A percentile compares a stretch with the other conserved stretches of the same genome.
phyloP scores from a whole-genome alignment of 768 basidiomycete species.

The Leccinum olivaceopallidum region DNA sequence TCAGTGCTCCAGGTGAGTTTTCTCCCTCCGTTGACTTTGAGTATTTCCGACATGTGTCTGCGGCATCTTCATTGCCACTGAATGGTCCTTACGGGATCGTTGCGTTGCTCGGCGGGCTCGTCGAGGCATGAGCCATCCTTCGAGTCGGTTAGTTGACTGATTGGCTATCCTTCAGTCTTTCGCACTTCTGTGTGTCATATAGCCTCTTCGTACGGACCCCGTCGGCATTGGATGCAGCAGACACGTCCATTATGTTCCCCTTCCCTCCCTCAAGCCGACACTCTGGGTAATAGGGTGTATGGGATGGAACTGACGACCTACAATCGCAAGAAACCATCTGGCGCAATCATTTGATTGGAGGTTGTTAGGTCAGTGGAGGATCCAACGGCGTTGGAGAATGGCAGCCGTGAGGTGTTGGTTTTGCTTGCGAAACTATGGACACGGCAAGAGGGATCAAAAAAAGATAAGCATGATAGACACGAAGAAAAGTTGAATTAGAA shows the following conservation, averaged over 20 bases:
- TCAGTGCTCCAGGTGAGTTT: too few relatives aligned
- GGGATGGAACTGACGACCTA: constrained; percentile 13
- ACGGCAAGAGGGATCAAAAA: constrained; percentile 12
- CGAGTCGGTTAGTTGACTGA: too few relatives aligned
- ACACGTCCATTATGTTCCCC: not conserved
- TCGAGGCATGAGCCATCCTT: too few relatives aligned
- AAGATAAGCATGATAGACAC: constrained; percentile 6
- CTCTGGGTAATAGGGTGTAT: not conserved
- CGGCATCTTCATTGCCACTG: too few relatives aligned
- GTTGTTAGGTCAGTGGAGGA: constrained; percentile 35
- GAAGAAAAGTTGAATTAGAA: constrained; percentile 15
- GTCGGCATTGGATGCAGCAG: not conserved
- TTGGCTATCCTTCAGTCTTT: too few relatives aligned
- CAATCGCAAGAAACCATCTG: constrained; percentile 51
- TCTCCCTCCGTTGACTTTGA: too few relatives aligned
- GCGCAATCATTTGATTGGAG: constrained; percentile 41
- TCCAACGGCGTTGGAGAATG: constrained; percentile 14
- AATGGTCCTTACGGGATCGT: too few relatives aligned
- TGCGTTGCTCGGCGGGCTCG: too few relatives aligned
- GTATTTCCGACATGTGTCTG: too few relatives aligned
- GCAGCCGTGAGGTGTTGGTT: not conserved
- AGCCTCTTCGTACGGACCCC: not conserved
- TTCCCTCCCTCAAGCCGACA: constrained; percentile 28
- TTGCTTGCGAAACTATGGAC: constrained; percentile 18
- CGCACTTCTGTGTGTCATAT: not conserved